Percentiles rank a stretch among this genome's conserved stretches.
Conservation (phyloP, 164 flowering plant genomes). For the Sedum album region DNA sequence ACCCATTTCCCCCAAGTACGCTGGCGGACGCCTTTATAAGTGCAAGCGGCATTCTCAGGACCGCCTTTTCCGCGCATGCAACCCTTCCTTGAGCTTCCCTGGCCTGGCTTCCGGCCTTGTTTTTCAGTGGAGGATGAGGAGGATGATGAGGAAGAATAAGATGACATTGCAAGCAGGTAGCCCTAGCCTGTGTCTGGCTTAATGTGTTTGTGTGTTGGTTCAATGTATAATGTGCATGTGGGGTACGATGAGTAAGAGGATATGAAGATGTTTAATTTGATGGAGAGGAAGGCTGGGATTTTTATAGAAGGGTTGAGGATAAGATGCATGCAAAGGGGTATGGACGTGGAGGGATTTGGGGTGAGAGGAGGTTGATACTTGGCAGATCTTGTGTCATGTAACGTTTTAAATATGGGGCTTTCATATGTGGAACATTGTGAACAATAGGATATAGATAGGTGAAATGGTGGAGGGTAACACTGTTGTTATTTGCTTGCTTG, state of each 20-base stretch:
- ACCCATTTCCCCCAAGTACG: slow-evolving; percentile 79
- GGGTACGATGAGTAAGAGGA: slow-evolving; percentile 1
- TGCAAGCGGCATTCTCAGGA: slow-evolving; percentile 44
- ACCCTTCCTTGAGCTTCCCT: slow-evolving; percentile 42
- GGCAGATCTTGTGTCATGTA: slow-evolving; percentile 3
- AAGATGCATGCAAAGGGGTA: slow-evolving; percentile 7
- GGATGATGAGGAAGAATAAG: not conserved
- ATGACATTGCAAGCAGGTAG: not conserved
- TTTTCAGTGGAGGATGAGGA: not conserved
- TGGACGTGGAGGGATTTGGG: not conserved
- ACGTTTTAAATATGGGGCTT: not conserved
- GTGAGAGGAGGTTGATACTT: slow-evolving; percentile 5
- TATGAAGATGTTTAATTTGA: not conserved
- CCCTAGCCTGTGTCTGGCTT: not conserved
- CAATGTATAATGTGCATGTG: not conserved
- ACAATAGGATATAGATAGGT: slow-evolving; percentile 5
- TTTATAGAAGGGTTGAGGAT: not conserved
- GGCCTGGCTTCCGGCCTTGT: slow-evolving; percentile 4
- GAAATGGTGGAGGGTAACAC: not conserved
- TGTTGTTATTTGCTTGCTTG: not conserved
- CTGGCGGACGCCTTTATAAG: slow-evolving; percentile 52
- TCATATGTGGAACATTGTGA: not conserved
- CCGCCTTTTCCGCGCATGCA: slow-evolving; percentile 69
- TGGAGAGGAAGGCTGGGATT: not conserved
- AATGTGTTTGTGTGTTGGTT: not conserved